Conservation (phyloP, 1,139 yeast genomes). For the Entelexis paramagnoliae region DNA sequence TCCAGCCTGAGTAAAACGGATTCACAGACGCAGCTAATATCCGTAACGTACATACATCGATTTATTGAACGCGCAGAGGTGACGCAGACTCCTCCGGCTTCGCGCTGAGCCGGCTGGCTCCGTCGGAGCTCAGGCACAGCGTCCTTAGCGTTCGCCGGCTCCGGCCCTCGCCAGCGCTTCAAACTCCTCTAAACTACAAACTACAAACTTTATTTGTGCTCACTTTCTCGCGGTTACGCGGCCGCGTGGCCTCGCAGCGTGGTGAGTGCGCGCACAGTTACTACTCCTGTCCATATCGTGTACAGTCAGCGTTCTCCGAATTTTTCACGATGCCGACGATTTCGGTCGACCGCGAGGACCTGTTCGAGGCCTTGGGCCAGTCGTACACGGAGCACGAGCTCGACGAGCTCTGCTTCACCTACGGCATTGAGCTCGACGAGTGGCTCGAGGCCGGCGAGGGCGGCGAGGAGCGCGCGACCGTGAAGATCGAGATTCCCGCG, state of each 20-base stretch:
- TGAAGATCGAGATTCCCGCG: constrained; percentile 95
- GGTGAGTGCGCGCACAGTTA: not conserved
- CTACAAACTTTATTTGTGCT: too few relatives aligned
- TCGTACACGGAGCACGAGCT: constrained; percentile 82
- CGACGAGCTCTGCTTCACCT: constrained; percentile 94
- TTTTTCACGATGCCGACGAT: constrained; percentile 72
- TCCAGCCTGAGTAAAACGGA: too few relatives aligned
- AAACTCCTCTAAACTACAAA: too few relatives aligned
- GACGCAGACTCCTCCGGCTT: too few relatives aligned
- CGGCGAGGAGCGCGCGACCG: constrained; percentile 71
- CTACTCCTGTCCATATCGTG: not conserved
- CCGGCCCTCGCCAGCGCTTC: too few relatives aligned
- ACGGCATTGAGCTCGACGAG: constrained; percentile 95
- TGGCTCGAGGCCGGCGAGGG: constrained; percentile 42
- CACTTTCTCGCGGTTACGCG: not conserved
- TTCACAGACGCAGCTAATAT: too few relatives aligned
- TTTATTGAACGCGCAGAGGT: too few relatives aligned
- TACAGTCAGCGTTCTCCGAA: constrained; percentile 4
- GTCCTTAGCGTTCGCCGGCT: too few relatives aligned
- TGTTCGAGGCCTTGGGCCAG: constrained; percentile 66
- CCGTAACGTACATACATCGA: too few relatives aligned
- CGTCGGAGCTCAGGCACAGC: too few relatives aligned
- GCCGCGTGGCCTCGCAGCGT: not conserved
- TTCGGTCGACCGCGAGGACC: constrained; percentile 87
- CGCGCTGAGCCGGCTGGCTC: too few relatives aligned